Conservation (phyloP, 1,139 yeast genomes). For the Yamadazyma atlantica region DNA sequence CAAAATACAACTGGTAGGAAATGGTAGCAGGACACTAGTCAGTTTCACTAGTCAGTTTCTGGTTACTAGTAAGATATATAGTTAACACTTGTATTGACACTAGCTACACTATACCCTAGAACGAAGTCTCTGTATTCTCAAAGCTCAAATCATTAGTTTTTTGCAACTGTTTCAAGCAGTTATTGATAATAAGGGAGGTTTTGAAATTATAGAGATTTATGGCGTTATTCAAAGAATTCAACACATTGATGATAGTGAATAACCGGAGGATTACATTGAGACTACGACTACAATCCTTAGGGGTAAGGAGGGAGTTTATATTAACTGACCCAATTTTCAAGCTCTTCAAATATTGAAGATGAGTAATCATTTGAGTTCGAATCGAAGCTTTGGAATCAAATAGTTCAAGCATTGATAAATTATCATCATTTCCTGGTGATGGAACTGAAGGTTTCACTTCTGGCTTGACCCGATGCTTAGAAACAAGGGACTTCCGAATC, state of each 20-base stretch:
- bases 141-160: constrained; percentile 4
- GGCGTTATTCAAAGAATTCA: constrained; percentile 7
- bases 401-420: neutral
- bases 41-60: too few species aligned
- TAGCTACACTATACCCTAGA: neutral
- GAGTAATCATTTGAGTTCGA: neutral
- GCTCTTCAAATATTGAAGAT: constrained; percentile 1
- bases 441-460: too few species aligned
- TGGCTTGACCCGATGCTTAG: too few species aligned
- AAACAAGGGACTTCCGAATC: constrained; percentile 8
- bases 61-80: neutral
- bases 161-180: constrained; percentile 8
- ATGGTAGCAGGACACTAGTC: too few species aligned
- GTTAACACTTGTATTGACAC: too few species aligned
- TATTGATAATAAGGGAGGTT: constrained; percentile 6
- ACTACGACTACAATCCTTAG: neutral
- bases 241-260: constrained; percentile 8
- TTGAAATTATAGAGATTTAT: constrained; percentile 9
- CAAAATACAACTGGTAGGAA: too few species aligned
- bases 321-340: neutral
- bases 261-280: neutral
- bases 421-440: too few species aligned
- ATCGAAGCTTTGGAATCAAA: neutral
- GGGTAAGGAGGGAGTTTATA: neutral
- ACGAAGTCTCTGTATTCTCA: constrained; percentile 4